Base-by-base conservation (phyloP, 2,329 filamentous ascomycete species). In the Diaporthe ampelina region DNA sequence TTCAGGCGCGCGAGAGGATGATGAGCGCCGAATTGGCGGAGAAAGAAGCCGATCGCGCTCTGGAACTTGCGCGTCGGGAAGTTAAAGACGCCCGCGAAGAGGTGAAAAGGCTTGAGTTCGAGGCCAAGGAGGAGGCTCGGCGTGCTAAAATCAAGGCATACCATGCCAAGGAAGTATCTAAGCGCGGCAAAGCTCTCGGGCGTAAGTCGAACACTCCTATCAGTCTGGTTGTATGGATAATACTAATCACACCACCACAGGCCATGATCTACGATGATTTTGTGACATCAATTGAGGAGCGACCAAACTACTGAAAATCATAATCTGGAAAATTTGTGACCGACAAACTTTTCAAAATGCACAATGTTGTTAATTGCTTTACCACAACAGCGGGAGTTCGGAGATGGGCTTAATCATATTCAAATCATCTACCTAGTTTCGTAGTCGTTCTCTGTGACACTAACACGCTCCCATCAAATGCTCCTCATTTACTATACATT, bases 121-220 rank as follows among this genome's bases (percentile, higher is more conserved):
- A 94, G 83, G 92, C 92, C 1, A 87, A 86, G 78, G 91, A 92
- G 82, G 91, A 93, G 79, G 89, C 91, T 2, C 84, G 91, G 29
- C 82, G 88, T 56, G 92, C 92, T 1, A 92, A 91, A 87, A 89
- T 93, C 69, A 94, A 94, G 88, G 88, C 92, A 82, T 86, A 87
- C 70, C 90, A 93, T 79, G 92, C 91, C 1, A 87, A 86, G 78
- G 89, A 90, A 79, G 88, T 94, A 40, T 91, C 89, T 8, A 93
- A 92, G 89, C 86, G 91, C 70, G 91, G 90, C n/a, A 91, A 91
- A 82, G 87, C 89, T n/a, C 88, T 94, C 74, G 92, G 92, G 73
- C 89, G 91, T 93, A 86, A 84, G 89, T 91, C 24, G 10, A 21
- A 26, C 52, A 7, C 6, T 21, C 1, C 48, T 3, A 6, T 17